phyloP scores from a whole-genome alignment of 371 early-diverging fungal species.

The Catenaria anguillulae region DNA sequence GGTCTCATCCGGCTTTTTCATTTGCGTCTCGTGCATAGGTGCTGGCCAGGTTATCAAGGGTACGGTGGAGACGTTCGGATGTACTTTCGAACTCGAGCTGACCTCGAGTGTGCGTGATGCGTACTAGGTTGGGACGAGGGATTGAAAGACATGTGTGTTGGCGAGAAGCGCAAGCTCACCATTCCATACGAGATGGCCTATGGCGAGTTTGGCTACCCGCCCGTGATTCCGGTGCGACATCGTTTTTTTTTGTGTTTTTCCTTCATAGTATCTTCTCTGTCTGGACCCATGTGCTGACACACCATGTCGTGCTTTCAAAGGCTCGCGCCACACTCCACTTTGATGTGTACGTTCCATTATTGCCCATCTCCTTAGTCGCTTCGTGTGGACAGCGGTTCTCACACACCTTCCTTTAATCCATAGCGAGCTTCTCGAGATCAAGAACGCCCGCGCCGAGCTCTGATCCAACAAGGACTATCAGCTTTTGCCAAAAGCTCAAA shows the following conservation, averaged over 20 bases:
- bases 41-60: slow-evolving; percentile 43
- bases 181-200: slow-evolving; percentile 52
- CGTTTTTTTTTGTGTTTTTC: background rate
- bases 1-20: background rate
- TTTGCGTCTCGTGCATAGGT: background rate
- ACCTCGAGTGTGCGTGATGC: too few relatives aligned
- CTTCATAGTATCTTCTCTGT: background rate
- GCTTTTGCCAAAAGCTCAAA: too few relatives aligned
- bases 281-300: background rate
- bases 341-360: background rate
- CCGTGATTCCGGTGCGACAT: background rate
- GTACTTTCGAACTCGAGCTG: too few relatives aligned
- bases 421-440: too few relatives aligned
- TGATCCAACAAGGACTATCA: too few relatives aligned
- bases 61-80: too few relatives aligned
- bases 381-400: too few relatives aligned
- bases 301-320: background rate
- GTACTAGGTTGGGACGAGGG: slow-evolving; percentile 69
- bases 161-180: slow-evolving; percentile 64
- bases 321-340: background rate
- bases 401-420: too few relatives aligned
- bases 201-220: background rate
- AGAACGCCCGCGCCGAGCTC: too few relatives aligned
- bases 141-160: slow-evolving; percentile 64
- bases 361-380: too few relatives aligned